Conservation (phyloP, 2,329 filamentous ascomycete species). For the Aspergillus sp. region DNA sequence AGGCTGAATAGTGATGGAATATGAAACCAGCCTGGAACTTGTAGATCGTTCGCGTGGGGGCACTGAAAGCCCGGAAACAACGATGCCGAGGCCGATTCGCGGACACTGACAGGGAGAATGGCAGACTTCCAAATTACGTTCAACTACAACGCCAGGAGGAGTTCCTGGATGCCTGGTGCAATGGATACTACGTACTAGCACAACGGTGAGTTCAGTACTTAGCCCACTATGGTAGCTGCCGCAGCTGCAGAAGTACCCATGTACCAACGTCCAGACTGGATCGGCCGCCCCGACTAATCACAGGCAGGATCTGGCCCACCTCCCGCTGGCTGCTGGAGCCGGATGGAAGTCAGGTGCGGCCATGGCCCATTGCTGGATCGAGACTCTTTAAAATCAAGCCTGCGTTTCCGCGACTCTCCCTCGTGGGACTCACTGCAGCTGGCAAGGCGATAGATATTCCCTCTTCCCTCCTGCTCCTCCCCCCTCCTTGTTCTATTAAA, state of each 20-base stretch:
- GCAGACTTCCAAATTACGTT: too few species aligned
- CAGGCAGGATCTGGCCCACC: not conserved
- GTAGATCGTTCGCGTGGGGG: not conserved
- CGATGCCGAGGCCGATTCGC: too few species aligned
- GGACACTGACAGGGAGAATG: too few species aligned
- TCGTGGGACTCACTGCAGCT: constrained; percentile 3
- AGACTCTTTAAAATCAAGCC: constrained; percentile 10
- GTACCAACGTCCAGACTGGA: not conserved
- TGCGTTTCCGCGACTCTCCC: constrained; percentile 4
- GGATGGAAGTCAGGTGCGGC: not conserved
- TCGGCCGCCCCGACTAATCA: not conserved
- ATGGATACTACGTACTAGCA: too few species aligned
- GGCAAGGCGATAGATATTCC: not conserved
- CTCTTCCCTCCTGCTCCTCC: constrained; percentile 1
- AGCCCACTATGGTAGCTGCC: too few species aligned
- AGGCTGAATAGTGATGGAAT: not conserved
- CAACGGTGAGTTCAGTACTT: too few species aligned
- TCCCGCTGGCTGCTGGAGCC: not conserved
- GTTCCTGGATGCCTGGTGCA: too few species aligned
- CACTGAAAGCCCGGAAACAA: too few species aligned
- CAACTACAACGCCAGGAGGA: too few species aligned
- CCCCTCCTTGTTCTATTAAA: not conserved
- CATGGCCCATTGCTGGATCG: not conserved
- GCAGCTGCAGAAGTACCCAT: too few species aligned
- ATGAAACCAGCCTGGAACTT: not conserved